Percentiles rank a stretch among this genome's conserved stretches.
These are phyloP conservation scores for Pseudogymnoascus sp. DNA, from an alignment of 2,329 filamentous ascomycete genomes.

Conservation along the genomic window DNA sequence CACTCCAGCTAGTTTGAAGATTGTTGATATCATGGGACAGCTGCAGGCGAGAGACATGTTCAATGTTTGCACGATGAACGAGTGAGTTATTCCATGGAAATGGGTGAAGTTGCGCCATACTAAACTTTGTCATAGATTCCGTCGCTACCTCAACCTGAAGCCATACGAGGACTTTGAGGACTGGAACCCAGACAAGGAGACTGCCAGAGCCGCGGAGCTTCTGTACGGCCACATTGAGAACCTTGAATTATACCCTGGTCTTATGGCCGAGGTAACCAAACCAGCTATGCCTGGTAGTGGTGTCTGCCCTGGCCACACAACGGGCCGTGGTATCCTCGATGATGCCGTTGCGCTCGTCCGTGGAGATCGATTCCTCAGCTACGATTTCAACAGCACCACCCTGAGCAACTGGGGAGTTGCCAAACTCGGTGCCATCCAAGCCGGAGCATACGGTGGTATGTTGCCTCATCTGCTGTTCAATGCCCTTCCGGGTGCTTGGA, in stretches of 20 bases:
- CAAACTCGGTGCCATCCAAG: conserved; percentile 30
- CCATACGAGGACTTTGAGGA: conserved; percentile 42
- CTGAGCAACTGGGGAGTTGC: conserved; percentile 42
- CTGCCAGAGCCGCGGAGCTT: conserved; percentile 34
- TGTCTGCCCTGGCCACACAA: conserved; percentile 37
- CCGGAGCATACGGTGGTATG: conserved; percentile 39
- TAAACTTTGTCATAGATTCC: conserved; percentile 33
- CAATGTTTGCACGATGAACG: conserved; percentile 44
- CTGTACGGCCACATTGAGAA: conserved; percentile 44
- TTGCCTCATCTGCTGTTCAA: conserved; percentile 36
- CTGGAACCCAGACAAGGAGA: conserved; percentile 41
- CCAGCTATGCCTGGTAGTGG: conserved; percentile 40
- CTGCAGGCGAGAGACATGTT: conserved; percentile 37
- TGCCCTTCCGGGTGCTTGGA: conserved; percentile 38
- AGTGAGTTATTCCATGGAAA: conserved; percentile 27
- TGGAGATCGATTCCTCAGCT: conserved; percentile 38
- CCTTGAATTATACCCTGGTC: conserved; percentile 50
- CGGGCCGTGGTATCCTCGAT: conserved; percentile 37
- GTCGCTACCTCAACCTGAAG: conserved; percentile 42
- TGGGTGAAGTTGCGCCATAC: not conserved
- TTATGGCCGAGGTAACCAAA: conserved; percentile 49
- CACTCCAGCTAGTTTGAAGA: conserved; percentile 37
- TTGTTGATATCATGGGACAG: conserved; percentile 41
- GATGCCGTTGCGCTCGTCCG: conserved; percentile 40
- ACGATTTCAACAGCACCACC: conserved; percentile 40